Conservation (phyloP, 2,329 filamentous ascomycete species). For the Aaosphaeria pasadenensis region DNA sequence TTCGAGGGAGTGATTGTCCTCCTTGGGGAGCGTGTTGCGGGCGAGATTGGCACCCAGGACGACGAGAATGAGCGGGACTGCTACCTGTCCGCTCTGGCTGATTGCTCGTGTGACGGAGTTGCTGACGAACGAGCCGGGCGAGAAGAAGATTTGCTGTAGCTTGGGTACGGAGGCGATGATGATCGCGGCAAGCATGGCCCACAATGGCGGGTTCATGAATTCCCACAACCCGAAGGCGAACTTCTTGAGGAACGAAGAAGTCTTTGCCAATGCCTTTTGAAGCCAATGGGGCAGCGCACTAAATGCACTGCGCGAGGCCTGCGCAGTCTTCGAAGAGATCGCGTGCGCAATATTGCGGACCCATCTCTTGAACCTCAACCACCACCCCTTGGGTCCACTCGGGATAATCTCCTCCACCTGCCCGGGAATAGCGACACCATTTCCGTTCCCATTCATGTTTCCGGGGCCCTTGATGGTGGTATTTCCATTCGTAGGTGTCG, state of each 20-base stretch:
- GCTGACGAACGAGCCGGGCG: conserved; percentile 81
- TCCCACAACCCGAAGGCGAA: conserved; percentile 73
- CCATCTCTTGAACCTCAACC: conserved; percentile 20
- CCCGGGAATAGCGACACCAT: conserved; percentile 52
- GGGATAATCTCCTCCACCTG: conserved; percentile 21
- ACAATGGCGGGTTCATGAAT: conserved; percentile 98
- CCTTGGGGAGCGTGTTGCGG: conserved; percentile 77
- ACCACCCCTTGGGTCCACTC: conserved; percentile 32
- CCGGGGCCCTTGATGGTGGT: conserved; percentile 36
- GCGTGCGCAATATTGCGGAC: conserved; percentile 17
- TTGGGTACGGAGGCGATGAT: conserved; percentile 82
- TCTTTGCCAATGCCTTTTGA: conserved; percentile 49
- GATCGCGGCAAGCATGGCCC: conserved; percentile 93
- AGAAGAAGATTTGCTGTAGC: conserved; percentile 83
- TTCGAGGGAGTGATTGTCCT: conserved; percentile 64
- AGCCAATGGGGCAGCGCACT: conserved; percentile 50
- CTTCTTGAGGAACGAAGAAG: conserved; percentile 41
- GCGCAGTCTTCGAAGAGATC: conserved; percentile 23
- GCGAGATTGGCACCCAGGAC: conserved; percentile 94
- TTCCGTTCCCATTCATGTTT: conserved; percentile 38
- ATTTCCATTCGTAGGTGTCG: conserved; percentile 47
- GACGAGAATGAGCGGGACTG: conserved; percentile 91
- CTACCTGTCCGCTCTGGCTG: conserved; percentile 80
- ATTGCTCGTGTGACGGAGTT: conserved; percentile 92
- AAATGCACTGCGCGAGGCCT: conserved; percentile 42